Evolutionary conservation across 805 yeast genomes (phyloP).

Genomic region (Candida patagonica): DNA sequence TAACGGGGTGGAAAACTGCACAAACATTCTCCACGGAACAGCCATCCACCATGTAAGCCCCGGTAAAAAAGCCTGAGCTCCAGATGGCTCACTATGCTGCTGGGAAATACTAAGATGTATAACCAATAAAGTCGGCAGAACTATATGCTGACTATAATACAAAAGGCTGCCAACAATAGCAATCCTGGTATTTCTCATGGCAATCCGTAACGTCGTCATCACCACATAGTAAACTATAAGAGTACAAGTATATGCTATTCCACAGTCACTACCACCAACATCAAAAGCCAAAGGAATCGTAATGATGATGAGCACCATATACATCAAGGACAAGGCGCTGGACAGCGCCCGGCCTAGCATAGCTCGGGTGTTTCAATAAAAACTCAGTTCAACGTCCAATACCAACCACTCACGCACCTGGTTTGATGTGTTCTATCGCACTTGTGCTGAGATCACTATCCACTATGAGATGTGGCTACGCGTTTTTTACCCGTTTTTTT

Average conservation of each 20-base stretch:
- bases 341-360: too few species aligned
- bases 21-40: conserved; percentile 59
- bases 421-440: too few species aligned
- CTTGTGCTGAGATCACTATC: too few species aligned
- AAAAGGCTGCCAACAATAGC: conserved; percentile 30
- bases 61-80: conserved; percentile 2
- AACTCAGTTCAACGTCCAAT: too few species aligned
- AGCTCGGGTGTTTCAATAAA: too few species aligned
- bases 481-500: too few species aligned
- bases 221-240: conserved; percentile 60
- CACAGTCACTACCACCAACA: conserved; percentile 86
- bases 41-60: conserved; percentile 32
- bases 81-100: conserved; percentile 9
- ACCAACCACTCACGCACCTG: too few species aligned
- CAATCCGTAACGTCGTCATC: conserved; percentile 61
- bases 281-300: conserved; percentile 92
- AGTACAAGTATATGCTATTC: conserved; percentile 72
- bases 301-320: conserved; percentile 58
- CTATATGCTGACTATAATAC: conserved; percentile 74
- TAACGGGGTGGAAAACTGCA: conserved; percentile 77
- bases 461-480: too few species aligned
- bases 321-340: conserved; percentile 31
- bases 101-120: conserved; percentile 30
- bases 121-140: conserved; percentile 75
- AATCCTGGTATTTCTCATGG: conserved; percentile 32